A percentile compares a stretch with the other conserved stretches of the same genome.
phyloP scores from a whole-genome alignment of 208 protist genomes.

The Leishmania amazonensis region DNA sequence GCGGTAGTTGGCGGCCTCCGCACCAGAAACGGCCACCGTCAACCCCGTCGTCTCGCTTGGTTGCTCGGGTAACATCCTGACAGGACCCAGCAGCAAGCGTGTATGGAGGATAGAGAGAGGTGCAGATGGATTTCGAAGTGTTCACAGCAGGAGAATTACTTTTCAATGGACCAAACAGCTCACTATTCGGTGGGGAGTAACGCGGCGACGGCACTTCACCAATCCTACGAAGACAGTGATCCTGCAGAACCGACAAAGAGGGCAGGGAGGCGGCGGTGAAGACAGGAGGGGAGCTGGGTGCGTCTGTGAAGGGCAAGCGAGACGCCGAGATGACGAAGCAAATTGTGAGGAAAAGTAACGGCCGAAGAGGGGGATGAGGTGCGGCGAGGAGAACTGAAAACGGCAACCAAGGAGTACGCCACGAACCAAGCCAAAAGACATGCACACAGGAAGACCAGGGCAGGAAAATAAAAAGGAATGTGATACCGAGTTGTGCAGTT shows the following conservation, averaged over 20 bases:
- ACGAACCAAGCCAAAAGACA: neutral
- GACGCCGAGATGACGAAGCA: too few species aligned
- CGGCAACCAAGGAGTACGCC: too few species aligned
- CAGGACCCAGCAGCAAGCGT: neutral
- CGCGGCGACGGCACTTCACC: neutral
- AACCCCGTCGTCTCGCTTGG: slow-evolving; percentile 15
- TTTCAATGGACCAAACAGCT: neutral
- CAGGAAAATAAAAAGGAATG: neutral
- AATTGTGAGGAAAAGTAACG: too few species aligned
- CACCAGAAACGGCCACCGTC: neutral
- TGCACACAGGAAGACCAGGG: neutral
- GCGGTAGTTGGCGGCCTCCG: slow-evolving; percentile 19
- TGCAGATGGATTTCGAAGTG: too few species aligned
- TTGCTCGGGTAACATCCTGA: neutral
- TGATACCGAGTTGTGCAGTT: neutral
- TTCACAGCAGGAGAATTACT: neutral
- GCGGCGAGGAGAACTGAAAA: too few species aligned
- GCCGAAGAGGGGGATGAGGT: too few species aligned
- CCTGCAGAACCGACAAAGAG: neutral
- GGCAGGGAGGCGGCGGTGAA: neutral
- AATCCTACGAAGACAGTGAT: neutral
- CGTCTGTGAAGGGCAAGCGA: too few species aligned
- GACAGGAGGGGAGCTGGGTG: neutral
- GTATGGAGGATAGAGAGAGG: neutral
- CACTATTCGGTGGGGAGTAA: neutral